These are phyloP conservation scores for Raphanus hybrid DNA, from an alignment of 441 rosid genomes.

Conservation along the genomic window DNA sequence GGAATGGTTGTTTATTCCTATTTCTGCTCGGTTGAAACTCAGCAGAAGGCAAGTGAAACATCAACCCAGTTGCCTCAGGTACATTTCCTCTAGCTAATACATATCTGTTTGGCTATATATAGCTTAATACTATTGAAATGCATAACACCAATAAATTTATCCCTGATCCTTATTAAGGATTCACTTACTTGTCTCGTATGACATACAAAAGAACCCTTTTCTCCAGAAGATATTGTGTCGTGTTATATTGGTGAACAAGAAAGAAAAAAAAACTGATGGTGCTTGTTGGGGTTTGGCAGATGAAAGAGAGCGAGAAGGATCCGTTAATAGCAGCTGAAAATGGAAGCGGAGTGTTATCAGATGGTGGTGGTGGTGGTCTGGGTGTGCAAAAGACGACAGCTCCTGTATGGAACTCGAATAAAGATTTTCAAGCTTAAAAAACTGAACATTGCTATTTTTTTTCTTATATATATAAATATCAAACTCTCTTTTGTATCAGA, in stretches of 20 bases:
- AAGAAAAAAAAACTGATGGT: not conserved
- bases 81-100: conserved; percentile 12
- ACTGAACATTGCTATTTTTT: conserved; percentile 11
- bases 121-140: not conserved
- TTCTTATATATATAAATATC: conserved; percentile 10
- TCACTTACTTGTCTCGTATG: not conserved
- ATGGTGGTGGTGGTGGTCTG: conserved; percentile 33
- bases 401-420: conserved; percentile 88
- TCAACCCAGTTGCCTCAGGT: conserved; percentile 82
- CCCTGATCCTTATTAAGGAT: not conserved
- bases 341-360: conserved; percentile 64
- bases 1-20: conserved; percentile 95
- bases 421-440: conserved; percentile 82
- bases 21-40: conserved; percentile 69
- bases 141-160: not conserved
- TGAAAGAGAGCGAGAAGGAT: conserved; percentile 82
- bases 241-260: not conserved
- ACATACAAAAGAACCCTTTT: not conserved
- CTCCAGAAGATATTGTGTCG: no score
- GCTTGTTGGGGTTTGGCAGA: conserved; percentile 44
- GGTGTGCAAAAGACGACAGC: conserved; percentile 57
- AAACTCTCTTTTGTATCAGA: conserved; percentile 32
- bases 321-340: conserved; percentile 80
- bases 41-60: conserved; percentile 81
- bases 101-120: not conserved